phyloP scores from a whole-genome alignment of 1,284 basidiomycete genomes.

The Coniophora puteana region DNA sequence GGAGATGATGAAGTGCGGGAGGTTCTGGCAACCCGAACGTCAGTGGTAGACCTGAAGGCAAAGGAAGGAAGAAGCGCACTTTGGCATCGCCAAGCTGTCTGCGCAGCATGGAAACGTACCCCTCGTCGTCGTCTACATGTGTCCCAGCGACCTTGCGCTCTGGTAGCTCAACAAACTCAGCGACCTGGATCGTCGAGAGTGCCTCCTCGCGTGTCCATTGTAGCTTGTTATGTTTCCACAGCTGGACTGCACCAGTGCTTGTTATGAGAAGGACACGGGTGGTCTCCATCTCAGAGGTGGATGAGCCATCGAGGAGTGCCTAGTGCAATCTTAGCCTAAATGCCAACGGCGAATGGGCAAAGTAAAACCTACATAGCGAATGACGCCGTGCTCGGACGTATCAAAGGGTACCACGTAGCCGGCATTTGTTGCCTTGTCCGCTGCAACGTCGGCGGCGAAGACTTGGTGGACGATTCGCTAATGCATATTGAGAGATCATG shows the following conservation, averaged over 20 bases:
- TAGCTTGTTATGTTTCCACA: conserved; percentile 62
- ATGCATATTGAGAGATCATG: conserved; percentile 5
- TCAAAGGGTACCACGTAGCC: conserved; percentile 74
- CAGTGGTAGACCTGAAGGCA: too few species aligned
- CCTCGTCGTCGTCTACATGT: conserved; percentile 45
- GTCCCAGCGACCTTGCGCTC: conserved; percentile 52
- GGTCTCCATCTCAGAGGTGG: conserved; percentile 25
- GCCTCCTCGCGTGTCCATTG: conserved; percentile 86
- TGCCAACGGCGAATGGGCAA: conserved; percentile 1
- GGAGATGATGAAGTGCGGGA: conserved; percentile 66
- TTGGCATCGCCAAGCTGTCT: conserved; percentile 65
- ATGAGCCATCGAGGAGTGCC: conserved; percentile 55
- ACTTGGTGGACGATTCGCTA: conserved; percentile 54
- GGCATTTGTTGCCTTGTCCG: conserved; percentile 54
- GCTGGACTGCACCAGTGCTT: conserved; percentile 75
- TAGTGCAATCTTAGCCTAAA: conserved; percentile 24
- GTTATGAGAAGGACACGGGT: conserved; percentile 64
- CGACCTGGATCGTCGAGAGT: conserved; percentile 61
- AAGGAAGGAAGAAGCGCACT: conserved; percentile 33
- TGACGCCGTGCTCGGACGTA: conserved; percentile 65
- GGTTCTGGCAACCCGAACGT: conserved; percentile 47
- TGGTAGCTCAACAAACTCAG: conserved; percentile 78
- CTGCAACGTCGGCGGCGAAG: conserved; percentile 50
- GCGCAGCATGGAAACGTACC: conserved; percentile 49
- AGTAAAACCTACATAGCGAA: conserved; percentile 54